These are phyloP conservation scores for Microdochium bolleyi DNA, from an alignment of 2,329 filamentous ascomycete genomes.

Conservation along the genomic window DNA sequence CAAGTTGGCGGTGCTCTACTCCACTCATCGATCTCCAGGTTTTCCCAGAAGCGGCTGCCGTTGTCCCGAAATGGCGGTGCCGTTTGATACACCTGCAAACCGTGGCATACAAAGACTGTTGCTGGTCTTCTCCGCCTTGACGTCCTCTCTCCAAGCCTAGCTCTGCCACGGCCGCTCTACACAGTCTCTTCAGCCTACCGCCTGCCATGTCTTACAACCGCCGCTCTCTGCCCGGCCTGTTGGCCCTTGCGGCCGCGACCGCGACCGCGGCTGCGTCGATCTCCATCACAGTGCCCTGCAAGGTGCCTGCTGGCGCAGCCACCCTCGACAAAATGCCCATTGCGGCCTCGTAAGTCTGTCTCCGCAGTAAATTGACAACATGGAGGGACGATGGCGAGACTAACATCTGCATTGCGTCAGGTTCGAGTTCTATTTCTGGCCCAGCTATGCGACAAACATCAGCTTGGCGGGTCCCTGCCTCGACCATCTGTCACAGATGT, in stretches of 20 bases:
- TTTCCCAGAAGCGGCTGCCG: too few relatives aligned
- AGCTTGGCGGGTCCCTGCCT: not conserved
- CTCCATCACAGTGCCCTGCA: not conserved
- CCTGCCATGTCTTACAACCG: not conserved
- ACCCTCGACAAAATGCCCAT: not conserved
- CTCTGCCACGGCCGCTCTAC: not conserved
- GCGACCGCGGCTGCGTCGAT: not conserved
- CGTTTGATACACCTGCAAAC: too few relatives aligned
- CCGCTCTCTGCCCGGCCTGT: not conserved
- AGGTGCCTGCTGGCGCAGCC: not conserved
- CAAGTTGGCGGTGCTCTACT: too few relatives aligned
- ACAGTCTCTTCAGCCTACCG: not conserved
- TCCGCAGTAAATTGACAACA: too few relatives aligned
- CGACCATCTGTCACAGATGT: not conserved
- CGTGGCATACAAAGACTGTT: too few relatives aligned
- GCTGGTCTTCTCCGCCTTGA: not conserved
- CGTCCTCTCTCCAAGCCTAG: conserved; percentile 3
- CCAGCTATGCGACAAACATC: not conserved
- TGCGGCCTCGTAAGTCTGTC: not conserved
- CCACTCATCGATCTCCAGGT: too few relatives aligned
- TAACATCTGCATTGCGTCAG: not conserved
- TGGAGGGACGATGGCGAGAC: too few relatives aligned
- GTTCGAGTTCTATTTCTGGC: not conserved
- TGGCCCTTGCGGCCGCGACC: not conserved
- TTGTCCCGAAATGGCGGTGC: too few relatives aligned